Evolutionary conservation across 371 early-diverging fungal species (phyloP).

Genomic region (Fennellomyces sp.): DNA sequence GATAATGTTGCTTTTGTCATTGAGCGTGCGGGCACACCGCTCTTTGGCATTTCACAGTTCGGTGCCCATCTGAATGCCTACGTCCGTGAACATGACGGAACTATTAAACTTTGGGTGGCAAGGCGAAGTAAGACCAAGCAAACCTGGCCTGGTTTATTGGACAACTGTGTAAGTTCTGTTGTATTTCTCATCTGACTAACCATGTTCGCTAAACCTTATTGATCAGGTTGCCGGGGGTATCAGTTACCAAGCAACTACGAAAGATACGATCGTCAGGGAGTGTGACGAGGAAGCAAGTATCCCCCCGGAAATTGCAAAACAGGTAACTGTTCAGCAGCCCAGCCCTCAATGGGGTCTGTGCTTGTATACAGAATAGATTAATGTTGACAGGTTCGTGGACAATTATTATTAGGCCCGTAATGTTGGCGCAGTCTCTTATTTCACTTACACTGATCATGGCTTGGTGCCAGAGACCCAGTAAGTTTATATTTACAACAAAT

Average conservation of each 20-base stretch:
- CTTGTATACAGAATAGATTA: not conserved
- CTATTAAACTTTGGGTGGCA: conserved; percentile 89
- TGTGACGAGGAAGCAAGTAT: conserved; percentile 91
- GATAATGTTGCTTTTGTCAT: conserved; percentile 65
- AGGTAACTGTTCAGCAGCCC: conserved; percentile 1
- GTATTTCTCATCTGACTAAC: not conserved
- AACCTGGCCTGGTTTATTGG: conserved; percentile 88
- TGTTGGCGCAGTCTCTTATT: conserved; percentile 75
- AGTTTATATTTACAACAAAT: conserved; percentile 15
- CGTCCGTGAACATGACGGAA: conserved; percentile 41
- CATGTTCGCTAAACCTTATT: not conserved
- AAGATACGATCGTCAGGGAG: conserved; percentile 80
- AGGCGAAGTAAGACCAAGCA: conserved; percentile 78
- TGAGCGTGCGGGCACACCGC: conserved; percentile 80
- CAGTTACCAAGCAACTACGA: conserved; percentile 61
- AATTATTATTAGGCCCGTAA: conserved; percentile 38
- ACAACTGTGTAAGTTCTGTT: conserved; percentile 74
- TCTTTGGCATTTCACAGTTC: conserved; percentile 81
- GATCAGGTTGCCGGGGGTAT: conserved; percentile 85
- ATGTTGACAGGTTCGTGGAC: not conserved
- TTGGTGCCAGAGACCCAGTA: conserved; percentile 76
- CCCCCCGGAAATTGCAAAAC: conserved; percentile 48
- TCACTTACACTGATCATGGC: conserved; percentile 55
- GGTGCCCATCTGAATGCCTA: conserved; percentile 87
- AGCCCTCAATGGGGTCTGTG: not conserved